phyloP scores from a whole-genome alignment of 2,329 filamentous ascomycete species.

The Colletotrichum caudatum region DNA sequence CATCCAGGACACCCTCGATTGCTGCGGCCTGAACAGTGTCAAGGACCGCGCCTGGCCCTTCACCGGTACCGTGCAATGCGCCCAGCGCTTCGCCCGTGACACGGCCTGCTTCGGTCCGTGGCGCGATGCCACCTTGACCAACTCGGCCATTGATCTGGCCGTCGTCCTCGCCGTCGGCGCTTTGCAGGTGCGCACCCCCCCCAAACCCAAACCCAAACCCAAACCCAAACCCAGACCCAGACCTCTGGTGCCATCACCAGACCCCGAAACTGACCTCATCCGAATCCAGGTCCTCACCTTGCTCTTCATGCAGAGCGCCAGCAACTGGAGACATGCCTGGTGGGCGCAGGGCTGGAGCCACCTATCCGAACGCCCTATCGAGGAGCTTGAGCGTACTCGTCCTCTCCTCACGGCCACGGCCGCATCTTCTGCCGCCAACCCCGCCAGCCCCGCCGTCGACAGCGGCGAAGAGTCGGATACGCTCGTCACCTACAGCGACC shows the following conservation, averaged over 20 bases:
- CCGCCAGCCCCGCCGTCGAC: conserved; percentile 6
- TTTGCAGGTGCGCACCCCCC: conserved; percentile 62
- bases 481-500: conserved; percentile 34
- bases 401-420: conserved; percentile 28
- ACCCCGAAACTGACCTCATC: background rate
- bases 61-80: conserved; percentile 54
- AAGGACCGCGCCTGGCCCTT: conserved; percentile 75
- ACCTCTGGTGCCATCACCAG: background rate
- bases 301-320: conserved; percentile 35
- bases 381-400: conserved; percentile 35
- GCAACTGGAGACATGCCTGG: conserved; percentile 41
- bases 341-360: conserved; percentile 40
- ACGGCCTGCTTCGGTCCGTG: conserved; percentile 66
- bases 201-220: no score
- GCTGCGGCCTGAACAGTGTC: conserved; percentile 72
- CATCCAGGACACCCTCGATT: conserved; percentile 75
- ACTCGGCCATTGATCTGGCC: conserved; percentile 66
- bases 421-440: background rate
- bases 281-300: conserved; percentile 28
- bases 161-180: conserved; percentile 66
- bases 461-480: conserved; percentile 36
- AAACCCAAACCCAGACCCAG: no score
- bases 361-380: conserved; percentile 27
- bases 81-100: conserved; percentile 58
- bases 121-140: conserved; percentile 65